phyloP scores from a whole-genome alignment of 257 asterid species.

The Paraleonurus japonicus region DNA sequence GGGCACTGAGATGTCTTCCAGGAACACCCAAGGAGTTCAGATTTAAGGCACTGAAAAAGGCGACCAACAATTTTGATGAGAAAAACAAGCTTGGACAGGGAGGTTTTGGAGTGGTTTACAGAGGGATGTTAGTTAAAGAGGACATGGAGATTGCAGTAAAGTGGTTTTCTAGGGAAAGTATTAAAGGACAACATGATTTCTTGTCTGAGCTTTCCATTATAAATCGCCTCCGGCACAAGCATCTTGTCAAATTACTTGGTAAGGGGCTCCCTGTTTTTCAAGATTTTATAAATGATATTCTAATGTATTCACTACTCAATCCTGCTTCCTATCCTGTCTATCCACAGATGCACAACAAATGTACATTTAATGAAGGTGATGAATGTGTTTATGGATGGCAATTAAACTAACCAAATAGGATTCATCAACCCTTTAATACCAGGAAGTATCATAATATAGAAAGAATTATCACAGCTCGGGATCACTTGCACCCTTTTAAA shows the following conservation, averaged over 20 bases:
- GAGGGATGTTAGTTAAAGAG: slow-evolving; percentile 35
- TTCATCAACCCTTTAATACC: background rate
- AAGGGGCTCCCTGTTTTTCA: slow-evolving; percentile 13
- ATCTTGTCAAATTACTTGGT: slow-evolving; percentile 59
- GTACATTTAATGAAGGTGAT: too few relatives aligned
- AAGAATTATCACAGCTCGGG: background rate
- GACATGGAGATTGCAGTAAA: slow-evolving; percentile 53
- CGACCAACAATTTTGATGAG: slow-evolving; percentile 43
- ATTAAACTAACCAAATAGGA: too few relatives aligned
- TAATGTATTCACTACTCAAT: background rate
- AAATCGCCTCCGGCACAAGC: slow-evolving; percentile 57
- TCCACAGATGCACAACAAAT: too few relatives aligned
- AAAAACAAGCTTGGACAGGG: slow-evolving; percentile 56
- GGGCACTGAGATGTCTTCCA: slow-evolving; percentile 46
- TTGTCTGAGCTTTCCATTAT: slow-evolving; percentile 55
- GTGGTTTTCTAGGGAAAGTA: slow-evolving; percentile 48
- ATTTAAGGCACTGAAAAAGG: slow-evolving; percentile 37
- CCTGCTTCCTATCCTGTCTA: background rate
- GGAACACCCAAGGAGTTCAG: slow-evolving; percentile 48
- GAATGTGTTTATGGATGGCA: background rate
- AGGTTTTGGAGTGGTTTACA: slow-evolving; percentile 55
- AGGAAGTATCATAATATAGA: background rate
- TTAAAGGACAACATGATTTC: slow-evolving; percentile 51
- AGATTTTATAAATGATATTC: too few relatives aligned
- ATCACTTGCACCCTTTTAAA: background rate